Conservation (phyloP, 129 eudicot species). For the Glebionis coronaria region DNA sequence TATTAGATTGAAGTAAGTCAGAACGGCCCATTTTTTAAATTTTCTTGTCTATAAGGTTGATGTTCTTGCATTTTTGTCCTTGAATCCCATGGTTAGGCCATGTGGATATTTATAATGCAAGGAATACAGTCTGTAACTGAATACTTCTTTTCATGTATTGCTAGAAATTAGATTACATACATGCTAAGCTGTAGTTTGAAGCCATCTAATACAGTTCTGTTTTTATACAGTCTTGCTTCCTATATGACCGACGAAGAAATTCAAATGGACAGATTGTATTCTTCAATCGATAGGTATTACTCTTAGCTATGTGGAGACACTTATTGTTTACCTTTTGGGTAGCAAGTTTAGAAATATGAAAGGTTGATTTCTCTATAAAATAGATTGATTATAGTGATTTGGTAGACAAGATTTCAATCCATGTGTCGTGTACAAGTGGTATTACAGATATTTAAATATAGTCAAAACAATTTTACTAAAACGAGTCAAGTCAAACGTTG, state of each 20-base stretch:
- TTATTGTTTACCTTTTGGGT: conserved; percentile 3
- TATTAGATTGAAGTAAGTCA: no score
- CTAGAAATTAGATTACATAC: conserved; percentile 1
- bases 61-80: no score
- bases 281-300: conserved; percentile 74
- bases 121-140: no score
- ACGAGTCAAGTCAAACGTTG: neutral
- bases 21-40: no score
- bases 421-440: neutral
- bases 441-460: conserved; percentile 11
- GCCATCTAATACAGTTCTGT: neutral
- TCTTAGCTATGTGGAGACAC: neutral
- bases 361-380: no score
- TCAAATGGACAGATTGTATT: conserved; percentile 74
- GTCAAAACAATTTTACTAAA: conserved; percentile 1
- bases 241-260: conserved; percentile 96
- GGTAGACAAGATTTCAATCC: neutral
- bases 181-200: no score
- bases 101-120: no score
- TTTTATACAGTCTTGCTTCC: conserved; percentile 82
- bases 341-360: neutral
- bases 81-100: no score
- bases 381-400: neutral
- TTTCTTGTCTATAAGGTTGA: no score
- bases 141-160: neutral